These are phyloP conservation scores for Boletales sp. DNA, from an alignment of 768 basidiomycete species.

Conservation along the genomic window DNA sequence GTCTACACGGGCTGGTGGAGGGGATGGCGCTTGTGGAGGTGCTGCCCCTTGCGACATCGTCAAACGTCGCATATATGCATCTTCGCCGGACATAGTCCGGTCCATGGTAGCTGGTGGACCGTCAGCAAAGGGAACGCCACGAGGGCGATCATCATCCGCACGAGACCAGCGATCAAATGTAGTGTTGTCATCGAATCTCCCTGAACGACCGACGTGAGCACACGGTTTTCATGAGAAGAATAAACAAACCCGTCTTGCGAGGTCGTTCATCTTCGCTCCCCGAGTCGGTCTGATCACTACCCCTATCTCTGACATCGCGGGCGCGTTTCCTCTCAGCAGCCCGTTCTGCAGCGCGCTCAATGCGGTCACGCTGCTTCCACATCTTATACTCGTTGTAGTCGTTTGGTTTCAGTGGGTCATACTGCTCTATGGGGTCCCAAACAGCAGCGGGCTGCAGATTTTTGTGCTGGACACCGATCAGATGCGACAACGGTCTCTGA, in stretches of 20 bases:
- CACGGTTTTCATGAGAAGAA: neutral
- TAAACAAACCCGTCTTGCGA: slow-evolving; percentile 58
- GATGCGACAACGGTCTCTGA: neutral
- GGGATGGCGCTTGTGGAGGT: slow-evolving; percentile 18
- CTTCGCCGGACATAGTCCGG: slow-evolving; percentile 64
- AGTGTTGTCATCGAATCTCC: slow-evolving; percentile 36
- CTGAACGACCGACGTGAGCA: slow-evolving; percentile 28
- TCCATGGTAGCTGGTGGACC: slow-evolving; percentile 39
- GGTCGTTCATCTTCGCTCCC: slow-evolving; percentile 65
- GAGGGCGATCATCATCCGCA: slow-evolving; percentile 44
- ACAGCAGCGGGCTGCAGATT: slow-evolving; percentile 46
- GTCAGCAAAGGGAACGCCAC: slow-evolving; percentile 18
- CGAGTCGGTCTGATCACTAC: slow-evolving; percentile 63
- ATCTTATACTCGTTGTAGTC: slow-evolving; percentile 87
- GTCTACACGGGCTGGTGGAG: slow-evolving; percentile 39
- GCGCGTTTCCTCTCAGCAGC: slow-evolving; percentile 58
- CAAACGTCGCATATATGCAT: slow-evolving; percentile 75
- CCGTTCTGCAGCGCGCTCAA: slow-evolving; percentile 62
- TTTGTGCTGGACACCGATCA: slow-evolving; percentile 48
- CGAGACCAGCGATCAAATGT: slow-evolving; percentile 54
- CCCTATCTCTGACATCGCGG: slow-evolving; percentile 44
- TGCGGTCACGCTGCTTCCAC: slow-evolving; percentile 73
- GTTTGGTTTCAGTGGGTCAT: slow-evolving; percentile 81
- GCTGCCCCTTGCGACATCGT: slow-evolving; percentile 53
- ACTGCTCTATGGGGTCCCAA: slow-evolving; percentile 79